Percentiles rank a stretch among this genome's conserved stretches.
These are phyloP conservation scores for Capronia epimyces DNA, from an alignment of 2,329 filamentous ascomycete genomes.

Conservation along the genomic window DNA sequence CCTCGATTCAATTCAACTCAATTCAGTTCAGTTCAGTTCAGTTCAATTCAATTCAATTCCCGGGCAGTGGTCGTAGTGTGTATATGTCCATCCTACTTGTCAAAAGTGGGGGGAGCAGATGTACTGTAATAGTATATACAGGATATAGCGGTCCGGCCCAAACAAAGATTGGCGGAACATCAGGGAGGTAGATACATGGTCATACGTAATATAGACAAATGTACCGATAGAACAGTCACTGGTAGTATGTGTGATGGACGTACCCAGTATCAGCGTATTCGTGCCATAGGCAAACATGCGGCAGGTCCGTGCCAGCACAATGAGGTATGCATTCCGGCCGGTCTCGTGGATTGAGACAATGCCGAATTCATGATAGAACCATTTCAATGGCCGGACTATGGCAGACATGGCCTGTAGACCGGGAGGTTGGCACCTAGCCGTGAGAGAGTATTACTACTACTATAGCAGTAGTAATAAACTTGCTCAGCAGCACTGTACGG, in stretches of 20 bases:
- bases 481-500: background rate
- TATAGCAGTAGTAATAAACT: too few species aligned
- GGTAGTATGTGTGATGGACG: slow-evolving; percentile 1
- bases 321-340: slow-evolving; percentile 28
- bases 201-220: background rate
- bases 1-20: too few species aligned
- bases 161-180: too few species aligned
- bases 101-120: background rate
- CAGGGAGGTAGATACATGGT: too few species aligned
- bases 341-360: slow-evolving; percentile 26
- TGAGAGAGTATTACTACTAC: too few species aligned
- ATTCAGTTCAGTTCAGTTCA: too few species aligned
- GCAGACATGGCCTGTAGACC: slow-evolving; percentile 8
- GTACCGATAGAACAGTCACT: background rate
- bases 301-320: slow-evolving; percentile 26
- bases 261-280: slow-evolving; percentile 29
- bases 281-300: slow-evolving; percentile 32
- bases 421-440: too few species aligned
- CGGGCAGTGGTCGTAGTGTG: too few species aligned
- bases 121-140: background rate
- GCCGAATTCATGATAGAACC: slow-evolving; percentile 30
- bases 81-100: too few species aligned
- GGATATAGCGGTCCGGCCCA: background rate
- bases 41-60: too few species aligned
- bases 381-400: slow-evolving; percentile 13